A percentile compares a stretch with the other conserved stretches of the same genome.
phyloP scores from a whole-genome alignment of 352 stramenopile species.

The Phytophthora parvispora region DNA sequence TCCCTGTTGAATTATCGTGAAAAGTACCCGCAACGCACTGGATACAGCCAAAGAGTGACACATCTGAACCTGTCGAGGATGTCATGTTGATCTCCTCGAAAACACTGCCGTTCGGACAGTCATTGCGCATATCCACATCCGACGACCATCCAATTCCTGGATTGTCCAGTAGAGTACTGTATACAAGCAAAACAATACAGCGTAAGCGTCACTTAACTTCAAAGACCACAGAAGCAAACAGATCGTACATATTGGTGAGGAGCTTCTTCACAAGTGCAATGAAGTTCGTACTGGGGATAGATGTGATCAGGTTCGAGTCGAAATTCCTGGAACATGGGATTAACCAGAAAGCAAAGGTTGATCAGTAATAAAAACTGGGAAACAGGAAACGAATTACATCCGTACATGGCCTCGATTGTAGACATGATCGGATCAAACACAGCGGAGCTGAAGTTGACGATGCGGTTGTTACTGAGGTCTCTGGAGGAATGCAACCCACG shows the following conservation, averaged over 20 bases:
- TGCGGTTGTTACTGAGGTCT: slow-evolving; percentile 64
- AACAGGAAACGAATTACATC: background rate
- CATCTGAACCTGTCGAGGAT: slow-evolving; percentile 12
- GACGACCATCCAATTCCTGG: slow-evolving; percentile 55
- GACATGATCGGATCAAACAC: slow-evolving; percentile 59
- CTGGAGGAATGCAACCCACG: slow-evolving; percentile 23
- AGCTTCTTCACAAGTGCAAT: slow-evolving; percentile 49
- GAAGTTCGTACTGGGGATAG: slow-evolving; percentile 68
- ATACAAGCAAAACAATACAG: background rate
- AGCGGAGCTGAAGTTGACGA: slow-evolving; percentile 64
- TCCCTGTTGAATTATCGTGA: slow-evolving; percentile 58
- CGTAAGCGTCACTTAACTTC: background rate
- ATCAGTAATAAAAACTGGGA: background rate
- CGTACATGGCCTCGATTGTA: slow-evolving; percentile 66
- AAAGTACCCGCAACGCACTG: slow-evolving; percentile 69
- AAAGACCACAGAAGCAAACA: background rate
- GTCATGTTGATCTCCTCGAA: slow-evolving; percentile 48
- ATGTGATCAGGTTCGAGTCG: slow-evolving; percentile 68
- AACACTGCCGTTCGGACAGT: slow-evolving; percentile 69
- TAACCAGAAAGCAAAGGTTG: background rate
- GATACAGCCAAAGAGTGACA: slow-evolving; percentile 62
- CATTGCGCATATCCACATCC: slow-evolving; percentile 40
- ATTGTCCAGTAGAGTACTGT: slow-evolving; percentile 60
- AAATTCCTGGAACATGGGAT: slow-evolving; percentile 47
- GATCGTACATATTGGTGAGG: slow-evolving; percentile 59